Base-by-base conservation (phyloP, 371 early-diverging fungal species). In the Zopfochytrium polystomum region DNA sequence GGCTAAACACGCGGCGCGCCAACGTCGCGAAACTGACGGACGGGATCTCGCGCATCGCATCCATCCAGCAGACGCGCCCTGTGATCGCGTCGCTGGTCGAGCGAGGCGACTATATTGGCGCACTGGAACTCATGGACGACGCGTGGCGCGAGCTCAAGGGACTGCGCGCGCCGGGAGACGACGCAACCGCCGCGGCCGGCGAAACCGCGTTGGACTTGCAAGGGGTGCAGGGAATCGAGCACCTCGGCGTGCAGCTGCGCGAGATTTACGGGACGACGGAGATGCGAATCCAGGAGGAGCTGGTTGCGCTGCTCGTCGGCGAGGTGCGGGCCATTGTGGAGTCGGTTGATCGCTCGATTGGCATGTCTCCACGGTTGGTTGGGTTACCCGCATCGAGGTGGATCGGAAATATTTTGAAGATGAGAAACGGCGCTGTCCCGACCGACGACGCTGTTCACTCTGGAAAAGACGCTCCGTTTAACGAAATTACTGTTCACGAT, bases 101-200 rank as follows among this genome's bases (percentile, higher is more conserved):
- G 0, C 86, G 88, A 38, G 84, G 85, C 3, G 88, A 95, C 66
- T 90, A 88, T 61, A 86, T 90, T 60, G 90, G 82, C 1, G 95
- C 95, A 4, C 67, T 96, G 65, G 90, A 90, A 60, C 67, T 95
- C 38, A 86, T 96, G 32, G 87, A 87, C 26, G 89, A 89, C 25
- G 85, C 91, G 4, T 84, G 83, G 30, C 31, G 31, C 4, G 35
- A 55, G 32, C 56, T 92, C 33, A 66, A 80, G 15, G 68, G 63
- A 1, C 35, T 65, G 4, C 7, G 51, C 20, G 52, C 31, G 3
- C 4, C 46, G 7, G n/a, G n/a, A n/a, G 13, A 43, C 18, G 18
- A 50, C n/a, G 20, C 47, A 22, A 13, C 52, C 30, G 52, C 22
- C 11, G 15, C 26, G 11, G 22, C 9, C 6, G 52, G 30, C 15